Percentiles rank a stretch among this genome's conserved stretches.
These are phyloP conservation scores for Podospora comata DNA, from an alignment of 495 filamentous ascomycete species.

Conservation along the genomic window DNA sequence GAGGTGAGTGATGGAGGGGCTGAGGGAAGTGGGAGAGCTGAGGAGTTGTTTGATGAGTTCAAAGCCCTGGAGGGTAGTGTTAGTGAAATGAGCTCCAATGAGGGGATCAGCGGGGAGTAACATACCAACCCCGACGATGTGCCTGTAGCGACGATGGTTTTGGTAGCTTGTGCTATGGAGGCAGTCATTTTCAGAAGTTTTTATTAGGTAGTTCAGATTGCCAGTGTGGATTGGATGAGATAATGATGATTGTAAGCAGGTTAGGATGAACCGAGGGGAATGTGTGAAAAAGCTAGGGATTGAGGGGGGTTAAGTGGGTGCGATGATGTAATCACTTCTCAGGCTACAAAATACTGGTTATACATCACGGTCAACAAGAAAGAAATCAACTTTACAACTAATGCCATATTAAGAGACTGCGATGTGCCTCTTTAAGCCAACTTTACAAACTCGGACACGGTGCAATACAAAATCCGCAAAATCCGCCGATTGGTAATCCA, in stretches of 20 bases:
- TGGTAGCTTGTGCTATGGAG: constrained; percentile 36
- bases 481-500: too few relatives aligned
- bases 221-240: not conserved
- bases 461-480: too few relatives aligned
- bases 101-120: not conserved
- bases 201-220: not conserved
- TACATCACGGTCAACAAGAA: not conserved
- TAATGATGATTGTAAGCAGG: not conserved
- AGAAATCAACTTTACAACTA: not conserved
- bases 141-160: constrained; percentile 47
- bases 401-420: not conserved
- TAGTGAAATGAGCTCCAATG: not conserved
- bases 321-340: not conserved
- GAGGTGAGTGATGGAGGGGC: constrained; percentile 26
- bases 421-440: too few relatives aligned
- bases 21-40: constrained; percentile 28
- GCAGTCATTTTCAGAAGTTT: not conserved
- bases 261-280: not conserved
- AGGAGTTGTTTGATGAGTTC: constrained; percentile 44
- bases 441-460: too few relatives aligned
- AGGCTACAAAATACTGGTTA: not conserved
- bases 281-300: not conserved
- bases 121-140: constrained; percentile 44
- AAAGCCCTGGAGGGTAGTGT: constrained; percentile 38
- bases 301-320: not conserved